Evolutionary conservation across 768 basidiomycete species (phyloP).

Genomic region (Pleurotus tuoliensis): DNA sequence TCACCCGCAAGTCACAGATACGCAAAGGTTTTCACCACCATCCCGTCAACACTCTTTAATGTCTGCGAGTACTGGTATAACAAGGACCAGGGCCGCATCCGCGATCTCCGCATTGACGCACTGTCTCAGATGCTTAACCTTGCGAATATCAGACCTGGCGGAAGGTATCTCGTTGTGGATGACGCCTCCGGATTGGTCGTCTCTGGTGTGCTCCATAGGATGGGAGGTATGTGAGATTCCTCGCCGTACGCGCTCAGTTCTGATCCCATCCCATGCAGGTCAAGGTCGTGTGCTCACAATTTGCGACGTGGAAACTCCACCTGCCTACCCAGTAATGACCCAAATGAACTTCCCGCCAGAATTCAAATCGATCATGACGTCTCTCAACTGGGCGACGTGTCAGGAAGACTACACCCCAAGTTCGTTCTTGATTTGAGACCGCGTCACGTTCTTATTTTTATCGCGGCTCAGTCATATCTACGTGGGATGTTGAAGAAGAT

Average conservation of each 20-base stretch:
- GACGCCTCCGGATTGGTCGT: slow-evolving; percentile 89
- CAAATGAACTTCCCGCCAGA: slow-evolving; percentile 83
- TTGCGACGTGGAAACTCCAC: slow-evolving; percentile 88
- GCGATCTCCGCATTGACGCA: slow-evolving; percentile 82
- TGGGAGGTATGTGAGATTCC: slow-evolving; percentile 60
- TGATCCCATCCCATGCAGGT: slow-evolving; percentile 29
- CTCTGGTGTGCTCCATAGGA: slow-evolving; percentile 76
- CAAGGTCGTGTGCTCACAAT: slow-evolving; percentile 80
- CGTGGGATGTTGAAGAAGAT: slow-evolving; percentile 53
- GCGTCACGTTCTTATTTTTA: too few relatives aligned
- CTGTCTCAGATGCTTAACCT: slow-evolving; percentile 85
- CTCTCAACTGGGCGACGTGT: slow-evolving; percentile 89
- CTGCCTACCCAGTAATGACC: slow-evolving; percentile 78
- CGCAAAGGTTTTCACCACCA: slow-evolving; percentile 79
- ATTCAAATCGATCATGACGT: slow-evolving; percentile 48
- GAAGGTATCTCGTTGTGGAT: slow-evolving; percentile 86
- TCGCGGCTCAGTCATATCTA: slow-evolving; percentile 44
- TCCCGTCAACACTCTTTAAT: slow-evolving; percentile 85
- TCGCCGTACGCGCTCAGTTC: neutral
- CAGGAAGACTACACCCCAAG: slow-evolving; percentile 73
- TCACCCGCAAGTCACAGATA: slow-evolving; percentile 49
- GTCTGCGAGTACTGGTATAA: slow-evolving; percentile 87
- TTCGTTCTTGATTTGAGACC: slow-evolving; percentile 22
- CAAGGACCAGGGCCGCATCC: slow-evolving; percentile 78
- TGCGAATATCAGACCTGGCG: slow-evolving; percentile 80